Evolutionary conservation across 2,329 filamentous ascomycete genomes (phyloP).

Genomic region (Phialophora verrucosa): DNA sequence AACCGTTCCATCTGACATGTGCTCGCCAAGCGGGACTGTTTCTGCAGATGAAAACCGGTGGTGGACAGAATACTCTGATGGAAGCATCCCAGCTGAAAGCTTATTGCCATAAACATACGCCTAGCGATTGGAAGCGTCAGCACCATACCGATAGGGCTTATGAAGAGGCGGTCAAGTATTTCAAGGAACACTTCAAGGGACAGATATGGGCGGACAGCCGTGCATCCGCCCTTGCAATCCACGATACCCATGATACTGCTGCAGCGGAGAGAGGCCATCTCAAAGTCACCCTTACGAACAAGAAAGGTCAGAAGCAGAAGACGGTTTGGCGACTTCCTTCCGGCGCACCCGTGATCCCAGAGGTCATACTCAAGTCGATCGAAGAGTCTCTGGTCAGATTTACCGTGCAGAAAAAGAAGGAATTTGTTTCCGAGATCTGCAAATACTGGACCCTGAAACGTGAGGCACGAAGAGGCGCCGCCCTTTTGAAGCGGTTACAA

Average conservation of each 20-base stretch:
- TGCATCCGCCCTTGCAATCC: constrained; percentile 77
- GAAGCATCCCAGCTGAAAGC: constrained; percentile 87
- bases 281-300: constrained; percentile 63
- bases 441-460: constrained; percentile 98
- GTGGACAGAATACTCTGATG: constrained; percentile 76
- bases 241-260: constrained; percentile 66
- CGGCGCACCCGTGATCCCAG: constrained; percentile 90
- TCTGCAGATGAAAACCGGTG: constrained; percentile 94
- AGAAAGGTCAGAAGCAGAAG: constrained; percentile 63
- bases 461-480: constrained; percentile 87
- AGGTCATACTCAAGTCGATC: constrained; percentile 83
- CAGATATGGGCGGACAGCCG: constrained; percentile 92
- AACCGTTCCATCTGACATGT: constrained; percentile 96
- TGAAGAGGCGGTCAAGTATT: constrained; percentile 83
- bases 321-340: constrained; percentile 90
- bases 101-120: constrained; percentile 94
- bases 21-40: constrained; percentile 85
- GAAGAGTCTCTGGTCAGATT: constrained; percentile 84
- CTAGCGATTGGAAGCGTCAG: constrained; percentile 83
- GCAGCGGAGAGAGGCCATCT: constrained; percentile 57
- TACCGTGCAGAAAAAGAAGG: constrained; percentile 78
- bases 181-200: constrained; percentile 85
- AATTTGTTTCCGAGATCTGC: constrained; percentile 86
- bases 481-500: constrained; percentile 89
- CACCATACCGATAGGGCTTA: constrained; percentile 82